Evolutionary conservation across 495 filamentous ascomycete genomes (phyloP).

Genomic region (Neurospora sp.): DNA sequence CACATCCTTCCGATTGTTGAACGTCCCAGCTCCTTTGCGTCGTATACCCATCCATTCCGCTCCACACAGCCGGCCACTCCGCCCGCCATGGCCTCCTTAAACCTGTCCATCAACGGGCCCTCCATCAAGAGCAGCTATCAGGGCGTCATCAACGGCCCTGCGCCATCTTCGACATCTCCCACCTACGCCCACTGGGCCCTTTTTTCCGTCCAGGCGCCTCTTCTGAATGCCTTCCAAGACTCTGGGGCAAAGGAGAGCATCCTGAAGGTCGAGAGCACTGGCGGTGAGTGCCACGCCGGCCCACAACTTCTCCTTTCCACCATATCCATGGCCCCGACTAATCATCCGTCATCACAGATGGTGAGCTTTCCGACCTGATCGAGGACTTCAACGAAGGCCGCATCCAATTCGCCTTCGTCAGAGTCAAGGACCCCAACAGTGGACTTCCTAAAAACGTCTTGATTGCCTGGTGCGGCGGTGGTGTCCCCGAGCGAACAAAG

Average conservation of each 20-base stretch:
- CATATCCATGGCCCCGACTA: conserved; percentile 3
- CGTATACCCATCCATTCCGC: background rate
- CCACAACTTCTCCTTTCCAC: background rate
- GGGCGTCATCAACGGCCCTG: conserved; percentile 64
- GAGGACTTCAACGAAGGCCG: conserved; percentile 96
- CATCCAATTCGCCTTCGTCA: conserved; percentile 93
- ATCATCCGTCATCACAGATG: conserved; percentile 46
- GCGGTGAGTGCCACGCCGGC: conserved; percentile 46
- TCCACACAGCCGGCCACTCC: background rate
- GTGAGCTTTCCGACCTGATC: conserved; percentile 86
- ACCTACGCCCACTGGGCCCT: conserved; percentile 71
- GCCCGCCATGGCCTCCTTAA: conserved; percentile 74
- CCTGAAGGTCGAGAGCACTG: conserved; percentile 84
- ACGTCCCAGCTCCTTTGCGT: background rate
- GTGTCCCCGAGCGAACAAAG: conserved; percentile 95
- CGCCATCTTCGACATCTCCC: conserved; percentile 48
- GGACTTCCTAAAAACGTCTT: conserved; percentile 84
- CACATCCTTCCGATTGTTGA: background rate
- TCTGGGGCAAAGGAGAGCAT: conserved; percentile 80
- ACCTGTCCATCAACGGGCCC: conserved; percentile 80
- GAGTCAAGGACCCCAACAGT: conserved; percentile 91
- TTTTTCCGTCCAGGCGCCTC: conserved; percentile 80
- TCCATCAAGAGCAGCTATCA: conserved; percentile 91
- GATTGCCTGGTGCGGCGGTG: conserved; percentile 95
- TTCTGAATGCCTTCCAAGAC: conserved; percentile 87